Conservation (phyloP, 2,329 filamentous ascomycete species). For the Fusarium pininemorale region DNA sequence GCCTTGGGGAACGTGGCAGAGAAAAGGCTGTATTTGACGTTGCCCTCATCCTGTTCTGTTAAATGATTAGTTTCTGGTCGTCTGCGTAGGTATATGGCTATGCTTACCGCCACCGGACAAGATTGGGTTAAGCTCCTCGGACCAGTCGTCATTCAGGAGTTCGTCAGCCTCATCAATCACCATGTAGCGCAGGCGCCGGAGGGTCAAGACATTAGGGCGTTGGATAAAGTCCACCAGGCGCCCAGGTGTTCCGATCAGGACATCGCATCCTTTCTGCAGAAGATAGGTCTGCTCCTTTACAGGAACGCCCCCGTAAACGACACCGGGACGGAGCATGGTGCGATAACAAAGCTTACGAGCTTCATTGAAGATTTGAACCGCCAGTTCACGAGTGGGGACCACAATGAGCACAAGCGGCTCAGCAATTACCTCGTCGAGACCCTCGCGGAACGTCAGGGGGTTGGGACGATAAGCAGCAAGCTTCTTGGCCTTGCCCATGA, state of each 20-base stretch:
- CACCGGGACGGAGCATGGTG: slow-evolving; percentile 91
- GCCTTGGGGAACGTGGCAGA: slow-evolving; percentile 91
- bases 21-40: slow-evolving; percentile 81
- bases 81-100: background rate
- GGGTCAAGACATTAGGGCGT: slow-evolving; percentile 71
- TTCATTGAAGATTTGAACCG: slow-evolving; percentile 95
- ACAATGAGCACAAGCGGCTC: slow-evolving; percentile 91
- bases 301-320: slow-evolving; percentile 86
- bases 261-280: slow-evolving; percentile 84
- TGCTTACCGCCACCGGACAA: slow-evolving; percentile 81
- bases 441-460: slow-evolving; percentile 62
- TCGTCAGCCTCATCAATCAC: slow-evolving; percentile 97
- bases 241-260: slow-evolving; percentile 88
- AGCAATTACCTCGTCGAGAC: slow-evolving; percentile 66
- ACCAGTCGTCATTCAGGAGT: slow-evolving; percentile 84
- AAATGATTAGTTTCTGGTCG: slow-evolving; percentile 45
- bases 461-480: slow-evolving; percentile 81
- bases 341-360: slow-evolving; percentile 92
- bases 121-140: slow-evolving; percentile 76
- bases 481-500: slow-evolving; percentile 97
- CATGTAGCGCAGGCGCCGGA: slow-evolving; percentile 80
- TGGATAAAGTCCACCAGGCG: slow-evolving; percentile 86
- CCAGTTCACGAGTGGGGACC: slow-evolving; percentile 87
- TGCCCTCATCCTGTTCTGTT: slow-evolving; percentile 76
- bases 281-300: slow-evolving; percentile 74